Conservation (phyloP, 805 yeast species). For the Yamadazyma sp. region DNA sequence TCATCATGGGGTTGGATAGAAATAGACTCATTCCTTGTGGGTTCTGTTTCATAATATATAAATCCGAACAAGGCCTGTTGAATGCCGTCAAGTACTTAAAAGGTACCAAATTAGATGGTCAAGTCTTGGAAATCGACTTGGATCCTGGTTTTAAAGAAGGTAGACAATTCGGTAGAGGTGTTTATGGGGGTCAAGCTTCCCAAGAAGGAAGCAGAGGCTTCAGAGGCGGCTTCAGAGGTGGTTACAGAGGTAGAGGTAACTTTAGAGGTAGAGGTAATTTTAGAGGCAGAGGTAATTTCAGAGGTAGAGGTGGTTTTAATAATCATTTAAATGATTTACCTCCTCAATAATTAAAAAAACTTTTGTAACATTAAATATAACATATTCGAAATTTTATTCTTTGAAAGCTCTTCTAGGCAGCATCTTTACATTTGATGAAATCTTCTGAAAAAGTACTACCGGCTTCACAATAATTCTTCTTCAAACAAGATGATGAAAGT, state of each 20-base stretch:
- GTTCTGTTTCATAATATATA: conserved; percentile 86
- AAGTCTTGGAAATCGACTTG: conserved; percentile 77
- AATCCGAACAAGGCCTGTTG: conserved; percentile 64
- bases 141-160: conserved; percentile 98
- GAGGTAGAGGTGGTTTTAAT: conserved; percentile 8
- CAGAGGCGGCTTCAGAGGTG: conserved; percentile 20
- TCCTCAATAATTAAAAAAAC: no score
- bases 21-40: conserved; percentile 94
- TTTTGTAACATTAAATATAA: background rate
- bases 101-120: conserved; percentile 81
- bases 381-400: background rate
- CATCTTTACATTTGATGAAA: conserved; percentile 12
- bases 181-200: conserved; percentile 85
- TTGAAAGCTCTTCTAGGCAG: background rate
- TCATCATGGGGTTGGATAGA: conserved; percentile 93
- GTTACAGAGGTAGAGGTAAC: conserved; percentile 8
- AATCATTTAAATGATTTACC: background rate
- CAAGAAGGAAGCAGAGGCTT: conserved; percentile 52
- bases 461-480: conserved; percentile 18
- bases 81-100: conserved; percentile 80
- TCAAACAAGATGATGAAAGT: conserved; percentile 16
- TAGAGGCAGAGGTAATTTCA: conserved; percentile 2
- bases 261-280: conserved; percentile 11
- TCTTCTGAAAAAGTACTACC: conserved; percentile 13
- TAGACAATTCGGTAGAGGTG: conserved; percentile 92